phyloP scores from a whole-genome alignment of 306 rosid genomes.

The Glycine tomentella region DNA sequence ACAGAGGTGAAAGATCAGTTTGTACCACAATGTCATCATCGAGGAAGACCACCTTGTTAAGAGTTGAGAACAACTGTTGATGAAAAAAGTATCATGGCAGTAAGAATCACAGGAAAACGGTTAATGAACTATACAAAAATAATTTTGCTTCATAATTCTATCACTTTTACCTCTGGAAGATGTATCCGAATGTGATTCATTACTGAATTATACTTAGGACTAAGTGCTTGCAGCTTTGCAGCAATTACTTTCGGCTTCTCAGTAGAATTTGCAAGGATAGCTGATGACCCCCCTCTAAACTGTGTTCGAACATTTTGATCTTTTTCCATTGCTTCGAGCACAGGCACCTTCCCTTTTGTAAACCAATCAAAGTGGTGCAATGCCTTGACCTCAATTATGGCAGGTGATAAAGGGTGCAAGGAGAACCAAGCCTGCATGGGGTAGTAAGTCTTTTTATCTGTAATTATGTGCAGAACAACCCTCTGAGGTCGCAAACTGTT shows the following conservation, averaged over 20 bases:
- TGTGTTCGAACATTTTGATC: slow-evolving; percentile 76
- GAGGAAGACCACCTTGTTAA: too few relatives aligned
- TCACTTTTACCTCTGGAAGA: slow-evolving; percentile 83
- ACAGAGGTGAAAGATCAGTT: too few relatives aligned
- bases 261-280: slow-evolving; percentile 74
- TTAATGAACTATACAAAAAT: not conserved
- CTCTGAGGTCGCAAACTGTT: slow-evolving; percentile 71
- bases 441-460: slow-evolving; percentile 83
- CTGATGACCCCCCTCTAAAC: slow-evolving; percentile 90
- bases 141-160: not conserved
- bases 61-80: too few relatives aligned
- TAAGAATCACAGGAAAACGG: too few relatives aligned
- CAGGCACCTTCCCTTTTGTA: slow-evolving; percentile 86
- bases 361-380: slow-evolving; percentile 97
- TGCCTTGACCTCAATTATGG: slow-evolving; percentile 92
- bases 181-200: slow-evolving; percentile 96
- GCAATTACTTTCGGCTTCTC: slow-evolving; percentile 85
- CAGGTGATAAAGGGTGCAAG: slow-evolving; percentile 80
- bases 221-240: slow-evolving; percentile 85
- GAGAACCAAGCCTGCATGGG: slow-evolving; percentile 99
- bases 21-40: too few relatives aligned
- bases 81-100: too few relatives aligned
- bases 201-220: slow-evolving; percentile 92
- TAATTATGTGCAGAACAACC: slow-evolving; percentile 87
- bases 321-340: slow-evolving; percentile 92